A percentile compares a stretch with the other conserved stretches of the same genome.
Evolutionary conservation across 2,329 filamentous ascomycete species (phyloP).

Genomic region (Tolypocladium album): DNA sequence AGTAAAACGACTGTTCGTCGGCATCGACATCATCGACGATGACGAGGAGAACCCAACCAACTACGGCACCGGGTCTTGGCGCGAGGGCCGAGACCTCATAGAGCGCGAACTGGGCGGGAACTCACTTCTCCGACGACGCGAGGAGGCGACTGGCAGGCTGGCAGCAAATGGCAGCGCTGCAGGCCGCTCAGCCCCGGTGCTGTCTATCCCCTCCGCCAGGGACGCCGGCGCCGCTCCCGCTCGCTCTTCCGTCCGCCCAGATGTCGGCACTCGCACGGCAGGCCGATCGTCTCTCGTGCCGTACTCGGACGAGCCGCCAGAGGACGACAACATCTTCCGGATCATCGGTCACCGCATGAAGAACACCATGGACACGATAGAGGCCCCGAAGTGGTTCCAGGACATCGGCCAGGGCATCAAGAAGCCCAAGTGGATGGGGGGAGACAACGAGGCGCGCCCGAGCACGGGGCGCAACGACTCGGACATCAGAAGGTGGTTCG

Average conservation of each 20-base stretch:
- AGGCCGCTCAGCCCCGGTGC: conserved; percentile 30
- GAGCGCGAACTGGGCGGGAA: conserved; percentile 69
- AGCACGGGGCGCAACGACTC: conserved; percentile 18
- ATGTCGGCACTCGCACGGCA: conserved; percentile 14
- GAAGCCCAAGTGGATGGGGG: conserved; percentile 73
- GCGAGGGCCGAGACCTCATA: conserved; percentile 83
- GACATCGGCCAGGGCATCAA: conserved; percentile 68
- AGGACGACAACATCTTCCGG: conserved; percentile 74
- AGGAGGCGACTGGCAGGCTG: conserved; percentile 27
- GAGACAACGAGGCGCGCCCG: conserved; percentile 32
- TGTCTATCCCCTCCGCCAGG: conserved; percentile 34
- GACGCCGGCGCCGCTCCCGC: conserved; percentile 22
- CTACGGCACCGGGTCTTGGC: conserved; percentile 76
- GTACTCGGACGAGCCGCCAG: conserved; percentile 41
- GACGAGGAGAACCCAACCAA: conserved; percentile 52
- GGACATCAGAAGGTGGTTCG: conserved; percentile 49
- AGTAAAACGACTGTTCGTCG: conserved; percentile 71
- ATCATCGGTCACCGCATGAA: conserved; percentile 75
- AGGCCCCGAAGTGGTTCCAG: conserved; percentile 73
- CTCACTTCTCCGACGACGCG: conserved; percentile 39
- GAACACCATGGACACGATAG: conserved; percentile 82
- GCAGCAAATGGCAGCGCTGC: conserved; percentile 13
- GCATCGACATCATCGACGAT: conserved; percentile 62
- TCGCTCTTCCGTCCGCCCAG: conserved; percentile 30
- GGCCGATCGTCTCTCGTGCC: conserved; percentile 14